Base-by-base conservation (phyloP, 371 early-diverging fungal species). In the Fennellomyces sp. region DNA sequence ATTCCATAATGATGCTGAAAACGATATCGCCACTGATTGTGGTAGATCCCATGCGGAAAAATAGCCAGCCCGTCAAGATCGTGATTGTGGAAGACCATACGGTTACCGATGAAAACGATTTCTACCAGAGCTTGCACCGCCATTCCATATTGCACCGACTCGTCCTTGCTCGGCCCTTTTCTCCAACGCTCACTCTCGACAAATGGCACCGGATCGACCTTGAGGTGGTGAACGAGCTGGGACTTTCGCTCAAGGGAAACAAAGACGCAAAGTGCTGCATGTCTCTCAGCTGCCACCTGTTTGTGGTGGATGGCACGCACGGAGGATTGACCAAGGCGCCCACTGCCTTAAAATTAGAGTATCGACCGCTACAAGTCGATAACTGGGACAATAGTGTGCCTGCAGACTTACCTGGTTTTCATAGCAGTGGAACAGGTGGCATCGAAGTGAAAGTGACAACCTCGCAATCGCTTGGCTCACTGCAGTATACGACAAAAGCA, bases 191-290 rank as follows among this genome's bases (percentile, higher is more conserved):
- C 6, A n/a, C 45, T 0, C 36, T 60, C 4, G 64, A 64, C 17
- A 45, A 57, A 5, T 78, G 79, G 79, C 55, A 72, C 28, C 63
- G 73, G 13, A 52, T 78, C 26, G 69, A 72, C 33, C 45, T 78
- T 17, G 63, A 67, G 17, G 21, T 78, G 2, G 71, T 73, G 6
- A 78, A 73, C 39, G 79, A 78, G 29, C 48, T 72, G 19, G 75
- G 73, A 1, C 33, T 75, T n/a, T 31, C 68, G 0, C 45, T 68
- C 3, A 58, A 42, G 0, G 64, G 63, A 1, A 33, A 60, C 0
- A 39, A 58, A 35, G 54, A 56, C 21, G 48, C n/a, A 2, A 26
- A 47, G 2, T 68, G 72, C 27, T 39, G 49, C 31, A 39, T 75
- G 31, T 36, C 45, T 15, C 27, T 70, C 2, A 52, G 38, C 15